Evolutionary conservation across 2,329 filamentous ascomycete species (phyloP).

Genomic region (Metarhizium guizhouense): DNA sequence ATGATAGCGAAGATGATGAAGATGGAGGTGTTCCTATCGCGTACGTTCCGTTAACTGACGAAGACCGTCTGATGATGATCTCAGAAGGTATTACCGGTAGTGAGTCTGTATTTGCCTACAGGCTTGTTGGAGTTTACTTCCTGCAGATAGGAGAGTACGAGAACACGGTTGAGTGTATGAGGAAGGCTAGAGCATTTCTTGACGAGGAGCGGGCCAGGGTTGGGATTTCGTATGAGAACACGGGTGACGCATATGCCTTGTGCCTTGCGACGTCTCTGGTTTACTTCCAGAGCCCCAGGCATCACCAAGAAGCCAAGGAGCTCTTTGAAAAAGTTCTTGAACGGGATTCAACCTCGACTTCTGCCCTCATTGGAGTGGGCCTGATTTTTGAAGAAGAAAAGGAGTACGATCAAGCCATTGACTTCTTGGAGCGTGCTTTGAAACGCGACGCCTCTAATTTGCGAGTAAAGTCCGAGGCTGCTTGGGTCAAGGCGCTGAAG

Average conservation of each 20-base stretch:
- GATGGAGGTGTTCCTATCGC: constrained; percentile 45
- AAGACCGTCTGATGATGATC: constrained; percentile 76
- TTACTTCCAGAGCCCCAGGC: constrained; percentile 78
- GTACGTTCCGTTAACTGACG: constrained; percentile 54
- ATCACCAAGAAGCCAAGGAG: constrained; percentile 80
- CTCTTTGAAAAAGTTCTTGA: constrained; percentile 76
- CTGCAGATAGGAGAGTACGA: constrained; percentile 79
- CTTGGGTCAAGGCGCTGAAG: constrained; percentile 82
- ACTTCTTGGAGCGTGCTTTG: constrained; percentile 71
- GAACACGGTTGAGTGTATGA: constrained; percentile 68
- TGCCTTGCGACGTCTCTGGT: constrained; percentile 82
- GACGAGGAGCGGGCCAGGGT: constrained; percentile 53
- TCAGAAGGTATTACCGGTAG: constrained; percentile 58
- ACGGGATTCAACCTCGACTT: constrained; percentile 66
- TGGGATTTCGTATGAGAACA: constrained; percentile 60
- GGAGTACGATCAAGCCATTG: constrained; percentile 72
- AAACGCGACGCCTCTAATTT: constrained; percentile 65
- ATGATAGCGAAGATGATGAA: constrained; percentile 52
- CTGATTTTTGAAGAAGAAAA: constrained; percentile 90
- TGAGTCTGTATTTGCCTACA: constrained; percentile 72
- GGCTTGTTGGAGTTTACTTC: constrained; percentile 77
- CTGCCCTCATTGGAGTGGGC: constrained; percentile 81
- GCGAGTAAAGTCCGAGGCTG: constrained; percentile 74
- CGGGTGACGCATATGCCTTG: constrained; percentile 64
- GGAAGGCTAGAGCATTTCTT: constrained; percentile 59